Conservation (phyloP, 2,329 filamentous ascomycete species). For the Myriosclerotinia scirpicola region DNA sequence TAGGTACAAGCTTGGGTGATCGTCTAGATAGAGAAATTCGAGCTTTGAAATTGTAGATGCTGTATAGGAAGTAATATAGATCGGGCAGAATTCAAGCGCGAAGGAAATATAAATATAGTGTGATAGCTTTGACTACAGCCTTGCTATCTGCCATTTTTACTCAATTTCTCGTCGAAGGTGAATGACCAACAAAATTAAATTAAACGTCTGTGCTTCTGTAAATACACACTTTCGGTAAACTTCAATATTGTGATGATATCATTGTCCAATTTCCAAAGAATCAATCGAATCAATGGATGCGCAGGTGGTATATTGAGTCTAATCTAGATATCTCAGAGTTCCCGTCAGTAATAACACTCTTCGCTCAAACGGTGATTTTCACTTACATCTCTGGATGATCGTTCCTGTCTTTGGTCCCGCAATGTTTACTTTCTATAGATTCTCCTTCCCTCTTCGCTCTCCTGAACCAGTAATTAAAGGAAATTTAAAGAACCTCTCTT, state of each 20-base stretch:
- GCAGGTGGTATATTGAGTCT: too few species aligned
- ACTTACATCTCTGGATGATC: background rate
- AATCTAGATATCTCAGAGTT: background rate
- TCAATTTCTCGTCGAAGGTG: background rate
- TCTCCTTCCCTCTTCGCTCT: background rate
- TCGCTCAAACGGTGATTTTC: background rate
- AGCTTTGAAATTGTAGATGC: background rate
- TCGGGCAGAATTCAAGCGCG: background rate
- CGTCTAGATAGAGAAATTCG: background rate
- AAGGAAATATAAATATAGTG: background rate
- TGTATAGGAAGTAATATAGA: background rate
- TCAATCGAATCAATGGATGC: too few species aligned
- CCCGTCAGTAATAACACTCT: background rate
- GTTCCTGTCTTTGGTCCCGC: background rate
- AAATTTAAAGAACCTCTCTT: background rate
- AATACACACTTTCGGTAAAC: background rate
- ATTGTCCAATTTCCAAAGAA: too few species aligned
- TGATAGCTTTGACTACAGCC: background rate
- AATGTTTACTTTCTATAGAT: background rate
- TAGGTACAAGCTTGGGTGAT: background rate
- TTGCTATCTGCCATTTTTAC: background rate
- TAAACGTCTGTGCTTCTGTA: background rate
- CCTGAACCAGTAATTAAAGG: too few species aligned
- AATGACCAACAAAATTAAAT: background rate
- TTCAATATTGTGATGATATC: background rate